Percentiles rank a stretch among this genome's conserved stretches.
These are phyloP conservation scores for Bolboschoenus planiculmis DNA, from an alignment of 176 grass and related monocot genomes.

Conservation along the genomic window DNA sequence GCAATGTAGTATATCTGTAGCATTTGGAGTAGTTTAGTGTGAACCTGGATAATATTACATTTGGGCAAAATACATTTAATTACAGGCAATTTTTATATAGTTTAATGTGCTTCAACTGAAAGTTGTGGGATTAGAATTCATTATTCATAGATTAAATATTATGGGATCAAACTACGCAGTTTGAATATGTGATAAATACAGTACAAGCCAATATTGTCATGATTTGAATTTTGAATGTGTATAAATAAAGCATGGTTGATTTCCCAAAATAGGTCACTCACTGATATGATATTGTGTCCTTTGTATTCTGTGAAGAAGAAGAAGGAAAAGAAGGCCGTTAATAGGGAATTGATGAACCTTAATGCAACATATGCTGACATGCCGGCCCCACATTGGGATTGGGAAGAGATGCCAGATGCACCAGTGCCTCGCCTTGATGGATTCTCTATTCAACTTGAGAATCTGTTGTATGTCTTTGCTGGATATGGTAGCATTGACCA, in stretches of 20 bases:
- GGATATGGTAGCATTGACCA: conserved; percentile 72
- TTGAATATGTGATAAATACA: no score
- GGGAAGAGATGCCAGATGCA: conserved; percentile 74
- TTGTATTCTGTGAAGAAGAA: conserved; percentile 6
- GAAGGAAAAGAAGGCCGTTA: conserved; percentile 22
- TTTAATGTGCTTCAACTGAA: background rate
- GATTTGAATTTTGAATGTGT: background rate
- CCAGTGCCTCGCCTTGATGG: conserved; percentile 77
- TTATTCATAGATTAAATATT: no score
- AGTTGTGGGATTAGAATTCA: background rate
- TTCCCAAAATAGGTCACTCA: background rate
- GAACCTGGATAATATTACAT: no score
- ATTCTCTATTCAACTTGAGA: conserved; percentile 53
- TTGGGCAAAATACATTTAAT: no score
- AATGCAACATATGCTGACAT: conserved; percentile 74
- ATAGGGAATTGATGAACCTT: conserved; percentile 14
- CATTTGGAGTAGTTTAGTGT: no score
- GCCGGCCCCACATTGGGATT: conserved; percentile 45
- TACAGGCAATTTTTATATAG: no score
- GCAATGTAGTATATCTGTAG: background rate
- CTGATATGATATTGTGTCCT: no score
- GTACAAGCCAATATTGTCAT: background rate
- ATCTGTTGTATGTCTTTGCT: conserved; percentile 72
- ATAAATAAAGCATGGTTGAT: background rate
- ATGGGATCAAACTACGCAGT: no score